Conservation (phyloP, 116 monocot genomes). For the Posidonia oceanica region DNA sequence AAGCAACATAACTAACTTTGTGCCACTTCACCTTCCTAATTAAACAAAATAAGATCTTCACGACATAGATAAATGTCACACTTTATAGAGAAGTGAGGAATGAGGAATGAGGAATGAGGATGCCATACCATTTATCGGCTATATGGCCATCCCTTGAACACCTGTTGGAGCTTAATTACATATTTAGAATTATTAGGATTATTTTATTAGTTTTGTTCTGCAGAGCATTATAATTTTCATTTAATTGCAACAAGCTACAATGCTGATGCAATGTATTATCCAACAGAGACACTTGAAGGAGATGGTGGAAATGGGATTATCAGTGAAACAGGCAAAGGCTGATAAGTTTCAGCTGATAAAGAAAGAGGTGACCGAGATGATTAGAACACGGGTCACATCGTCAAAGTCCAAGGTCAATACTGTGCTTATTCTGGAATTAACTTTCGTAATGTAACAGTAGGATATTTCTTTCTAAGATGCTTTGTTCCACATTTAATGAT, state of each 20-base stretch:
- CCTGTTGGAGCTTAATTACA: neutral
- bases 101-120: too few relatives aligned
- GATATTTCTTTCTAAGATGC: neutral
- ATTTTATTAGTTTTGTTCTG: neutral
- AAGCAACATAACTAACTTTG: neutral
- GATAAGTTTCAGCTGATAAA: slow-evolving; percentile 72
- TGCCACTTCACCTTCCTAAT: neutral
- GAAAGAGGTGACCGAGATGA: slow-evolving; percentile 81
- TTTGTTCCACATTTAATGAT: neutral
- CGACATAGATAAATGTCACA: neutral
- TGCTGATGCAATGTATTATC: neutral
- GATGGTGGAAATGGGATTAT: slow-evolving; percentile 81
- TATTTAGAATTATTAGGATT: neutral
- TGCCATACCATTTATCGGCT: too few relatives aligned
- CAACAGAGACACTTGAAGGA: slow-evolving; percentile 81
- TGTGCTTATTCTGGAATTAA: neutral
- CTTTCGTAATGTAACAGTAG: neutral
- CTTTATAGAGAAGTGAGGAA: too few relatives aligned
- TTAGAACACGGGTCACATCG: slow-evolving; percentile 35
- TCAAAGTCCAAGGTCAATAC: slow-evolving; percentile 47
- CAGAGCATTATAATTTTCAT: neutral
- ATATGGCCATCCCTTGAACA: neutral
- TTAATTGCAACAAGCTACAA: neutral
- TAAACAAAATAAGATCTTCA: neutral
- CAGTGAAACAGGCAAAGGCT: slow-evolving; percentile 71